Base-by-base conservation (phyloP, 805 yeast species). In the Yamadazyma endophytica region DNA sequence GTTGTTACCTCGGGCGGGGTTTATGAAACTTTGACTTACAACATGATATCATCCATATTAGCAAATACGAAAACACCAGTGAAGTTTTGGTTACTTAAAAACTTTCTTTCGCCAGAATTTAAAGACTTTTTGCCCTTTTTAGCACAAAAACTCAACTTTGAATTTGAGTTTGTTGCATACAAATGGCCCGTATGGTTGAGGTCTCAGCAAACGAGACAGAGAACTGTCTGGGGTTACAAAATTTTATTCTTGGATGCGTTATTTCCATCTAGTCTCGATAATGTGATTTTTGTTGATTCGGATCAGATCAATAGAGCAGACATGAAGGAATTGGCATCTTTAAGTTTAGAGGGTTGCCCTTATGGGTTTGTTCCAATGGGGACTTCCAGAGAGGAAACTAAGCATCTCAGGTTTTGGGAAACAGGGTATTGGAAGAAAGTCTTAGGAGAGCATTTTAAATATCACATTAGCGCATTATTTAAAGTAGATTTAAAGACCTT, bases 181-280 rank as follows among this genome's bases (percentile, higher is more conserved):
- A 81, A 82, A 40, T 90, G 98, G 98, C 98, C 98, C 9, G 54
- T 65, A 7, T 90, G 97, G 95, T 63, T 90, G 13, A 70, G 89
- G 29, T 70, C 70, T 3, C 97, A 90, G 57, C 56, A 80, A 21
- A 90, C 82, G 42, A 76, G 76, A 47, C 88, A 81, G 48, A 68
- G 96, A 39, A 77, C 79, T 3, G 76, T 87, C 31, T 85, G 95
- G 88, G 95, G 92, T 4, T 85, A 82, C 51, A 90, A 90, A 54
- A 79, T 89, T 21, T 58, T 90, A 30, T 87, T 90, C 46, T 58
- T 88, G 40, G 98, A 90, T 58, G 89, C 83, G 1, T 50, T 92
- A 28, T 87, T 90, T 52, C 97, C 97, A 1, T 80, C 73, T 41
- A 75, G 75, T 32, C 64, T 90, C 14, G 75, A 77, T 2, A 79